phyloP scores from a whole-genome alignment of 1,139 yeast species.

The Saccharomyces pastorianus region DNA sequence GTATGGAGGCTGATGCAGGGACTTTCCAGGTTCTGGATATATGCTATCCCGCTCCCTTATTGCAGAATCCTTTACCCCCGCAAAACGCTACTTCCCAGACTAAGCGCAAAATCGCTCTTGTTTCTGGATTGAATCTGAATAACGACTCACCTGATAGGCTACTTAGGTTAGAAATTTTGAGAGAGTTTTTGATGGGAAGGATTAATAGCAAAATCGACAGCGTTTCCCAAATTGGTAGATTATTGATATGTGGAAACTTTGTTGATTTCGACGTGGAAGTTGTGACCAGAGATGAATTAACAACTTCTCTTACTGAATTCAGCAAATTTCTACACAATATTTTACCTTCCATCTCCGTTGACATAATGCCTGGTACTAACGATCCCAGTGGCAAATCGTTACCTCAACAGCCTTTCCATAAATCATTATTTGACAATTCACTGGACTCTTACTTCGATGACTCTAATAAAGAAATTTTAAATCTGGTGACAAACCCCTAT shows the following conservation, averaged over 20 bases:
- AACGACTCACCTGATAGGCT: slow-evolving; percentile 37
- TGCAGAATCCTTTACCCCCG: slow-evolving; percentile 40
- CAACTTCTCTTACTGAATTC: slow-evolving; percentile 34
- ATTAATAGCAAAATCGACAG: slow-evolving; percentile 35
- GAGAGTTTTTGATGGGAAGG: slow-evolving; percentile 68
- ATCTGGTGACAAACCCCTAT: slow-evolving; percentile 64
- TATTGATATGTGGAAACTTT: slow-evolving; percentile 74
- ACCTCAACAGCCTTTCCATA: slow-evolving; percentile 87
- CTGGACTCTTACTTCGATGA: slow-evolving; percentile 36
- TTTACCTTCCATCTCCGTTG: slow-evolving; percentile 53
- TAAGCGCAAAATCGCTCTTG: slow-evolving; percentile 45
- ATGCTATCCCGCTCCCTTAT: slow-evolving; percentile 56
- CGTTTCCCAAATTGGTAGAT: slow-evolving; percentile 39
- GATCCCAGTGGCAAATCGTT: slow-evolving; percentile 80
- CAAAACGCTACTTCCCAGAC: slow-evolving; percentile 5
- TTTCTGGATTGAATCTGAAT: slow-evolving; percentile 65
- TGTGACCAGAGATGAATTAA: slow-evolving; percentile 19
- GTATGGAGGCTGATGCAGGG: slow-evolving; percentile 80
- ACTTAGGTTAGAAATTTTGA: slow-evolving; percentile 51
- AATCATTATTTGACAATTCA: slow-evolving; percentile 53
- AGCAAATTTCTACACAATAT: slow-evolving; percentile 57
- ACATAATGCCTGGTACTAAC: slow-evolving; percentile 72
- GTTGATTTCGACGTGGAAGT: slow-evolving; percentile 34
- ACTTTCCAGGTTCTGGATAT: slow-evolving; percentile 78
- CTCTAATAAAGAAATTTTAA: slow-evolving; percentile 36